phyloP scores from a whole-genome alignment of 1,284 basidiomycete species.

The Macrocybe sp. region DNA sequence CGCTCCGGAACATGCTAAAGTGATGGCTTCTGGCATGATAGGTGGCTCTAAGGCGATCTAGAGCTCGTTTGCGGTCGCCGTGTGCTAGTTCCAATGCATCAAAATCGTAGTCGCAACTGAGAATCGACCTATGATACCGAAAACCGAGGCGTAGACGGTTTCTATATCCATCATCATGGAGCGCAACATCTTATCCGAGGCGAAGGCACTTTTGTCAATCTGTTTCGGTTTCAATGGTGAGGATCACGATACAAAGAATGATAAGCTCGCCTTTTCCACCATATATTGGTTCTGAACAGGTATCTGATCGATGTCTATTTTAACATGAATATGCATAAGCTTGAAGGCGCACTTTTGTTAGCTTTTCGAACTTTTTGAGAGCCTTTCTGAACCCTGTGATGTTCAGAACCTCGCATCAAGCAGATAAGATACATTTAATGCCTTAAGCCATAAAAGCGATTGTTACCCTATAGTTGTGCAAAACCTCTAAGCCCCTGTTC shows the following conservation, averaged over 20 bases:
- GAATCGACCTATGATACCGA: slow-evolving; percentile 46
- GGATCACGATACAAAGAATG: neutral
- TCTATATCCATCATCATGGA: slow-evolving; percentile 73
- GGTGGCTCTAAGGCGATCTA: slow-evolving; percentile 60
- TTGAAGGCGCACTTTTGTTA: slow-evolving; percentile 52
- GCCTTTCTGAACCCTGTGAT: slow-evolving; percentile 89
- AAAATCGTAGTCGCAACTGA: neutral
- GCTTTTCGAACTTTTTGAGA: slow-evolving; percentile 92
- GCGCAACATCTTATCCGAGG: slow-evolving; percentile 58
- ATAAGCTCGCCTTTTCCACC: slow-evolving; percentile 55
- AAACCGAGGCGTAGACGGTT: slow-evolving; percentile 65
- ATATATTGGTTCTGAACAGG: slow-evolving; percentile 68
- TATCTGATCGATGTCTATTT: slow-evolving; percentile 32
- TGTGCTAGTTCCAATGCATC: slow-evolving; percentile 45
- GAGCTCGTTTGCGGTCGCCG: slow-evolving; percentile 81
- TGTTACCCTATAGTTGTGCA: slow-evolving; percentile 85
- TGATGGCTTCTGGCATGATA: slow-evolving; percentile 64
- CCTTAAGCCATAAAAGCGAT: slow-evolving; percentile 8
- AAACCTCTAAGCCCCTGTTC: slow-evolving; percentile 63
- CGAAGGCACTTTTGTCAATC: slow-evolving; percentile 61
- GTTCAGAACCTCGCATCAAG: slow-evolving; percentile 67
- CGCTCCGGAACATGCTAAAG: slow-evolving; percentile 71
- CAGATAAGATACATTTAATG: neutral
- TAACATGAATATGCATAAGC: neutral
- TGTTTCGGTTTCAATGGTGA: slow-evolving; percentile 19